Base-by-base conservation (phyloP, 768 basidiomycete species). In the Steccherinum ochraceum region DNA sequence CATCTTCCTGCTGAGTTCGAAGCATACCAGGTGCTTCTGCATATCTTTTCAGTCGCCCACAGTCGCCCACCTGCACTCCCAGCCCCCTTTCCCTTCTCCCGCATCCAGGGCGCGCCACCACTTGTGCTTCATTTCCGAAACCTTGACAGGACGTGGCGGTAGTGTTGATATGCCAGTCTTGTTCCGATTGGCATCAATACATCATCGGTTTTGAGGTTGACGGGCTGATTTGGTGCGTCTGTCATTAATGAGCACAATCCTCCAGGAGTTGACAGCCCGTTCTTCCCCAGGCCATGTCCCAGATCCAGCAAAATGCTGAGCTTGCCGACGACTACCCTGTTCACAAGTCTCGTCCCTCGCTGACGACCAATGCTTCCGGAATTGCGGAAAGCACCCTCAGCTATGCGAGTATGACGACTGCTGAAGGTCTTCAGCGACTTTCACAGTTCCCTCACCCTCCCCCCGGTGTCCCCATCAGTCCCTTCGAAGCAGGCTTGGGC, bases 391-490 rank as follows among this genome's bases (percentile, higher is more conserved):
- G 78, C 48, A 77, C 78, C 24, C 75, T 81, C 42, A 78, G 75
- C 61, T 72, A 74, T 57, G 59, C 56, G 23, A 64, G 63, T 50
- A 50, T 50, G 59, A 52, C 51, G 47, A 52, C 54, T 7, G 64
- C 52, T 50, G 68, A 64, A 5, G 61, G 59, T 35, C 47, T 58
- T 10, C 20, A 54, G n/a, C 66, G 65, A 25, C 67, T 79, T 49
- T 75, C 75, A 26, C 70, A 75, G 48, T 84, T 83, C 52, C 80
- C 80, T 19, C 67, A 69, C 45, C 78, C 79, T 1, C 80, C 81
- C 21, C 58, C 67, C 21, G 64, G 68, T 20, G 53, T 62, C 11
- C 59, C 66, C 24, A 56, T 65, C 46, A 69, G 68, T 47, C 60
- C 65, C 40, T 40, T 49, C 25, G 53, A 51, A 18, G 43, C 30